Evolutionary conservation across 2,329 filamentous ascomycete species (phyloP).

Genomic region (Remersonia thermophila): DNA sequence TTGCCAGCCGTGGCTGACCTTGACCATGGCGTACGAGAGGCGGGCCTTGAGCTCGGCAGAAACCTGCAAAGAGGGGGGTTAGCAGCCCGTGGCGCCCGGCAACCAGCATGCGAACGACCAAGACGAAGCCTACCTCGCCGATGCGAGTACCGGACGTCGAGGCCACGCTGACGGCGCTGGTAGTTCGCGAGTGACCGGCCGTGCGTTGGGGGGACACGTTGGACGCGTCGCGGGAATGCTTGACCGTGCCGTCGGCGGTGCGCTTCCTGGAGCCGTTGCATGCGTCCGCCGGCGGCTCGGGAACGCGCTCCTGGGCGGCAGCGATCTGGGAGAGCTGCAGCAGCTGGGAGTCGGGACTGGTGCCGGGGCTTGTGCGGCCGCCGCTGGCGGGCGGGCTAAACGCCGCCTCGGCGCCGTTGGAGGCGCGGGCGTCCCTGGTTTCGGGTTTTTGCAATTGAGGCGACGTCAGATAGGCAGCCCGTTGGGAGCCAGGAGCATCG

Average conservation of each 20-base stretch:
- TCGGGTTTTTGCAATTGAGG: conserved; percentile 19
- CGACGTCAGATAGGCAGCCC: conserved; percentile 1
- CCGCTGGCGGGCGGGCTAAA: conserved; percentile 33
- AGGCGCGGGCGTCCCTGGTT: conserved; percentile 31
- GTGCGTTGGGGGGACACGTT: conserved; percentile 35
- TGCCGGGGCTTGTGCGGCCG: conserved; percentile 27
- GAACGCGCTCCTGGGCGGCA: conserved; percentile 39
- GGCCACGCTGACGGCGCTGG: conserved; percentile 51
- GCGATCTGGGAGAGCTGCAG: conserved; percentile 47
- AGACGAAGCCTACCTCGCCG: conserved; percentile 52
- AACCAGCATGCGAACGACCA: no score
- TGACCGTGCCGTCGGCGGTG: conserved; percentile 64
- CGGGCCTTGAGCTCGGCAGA: conserved; percentile 71
- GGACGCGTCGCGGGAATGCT: conserved; percentile 32
- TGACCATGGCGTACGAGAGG: conserved; percentile 86
- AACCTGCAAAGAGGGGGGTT: conserved; percentile 37
- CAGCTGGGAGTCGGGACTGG: conserved; percentile 43
- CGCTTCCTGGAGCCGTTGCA: conserved; percentile 47
- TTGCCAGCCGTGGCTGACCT: conserved; percentile 84
- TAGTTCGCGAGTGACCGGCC: conserved; percentile 55
- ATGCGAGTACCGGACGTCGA: conserved; percentile 57
- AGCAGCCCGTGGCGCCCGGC: no score
- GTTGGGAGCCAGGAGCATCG: conserved; percentile 2
- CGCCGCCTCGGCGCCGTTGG: conserved; percentile 28
- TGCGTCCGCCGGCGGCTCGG: conserved; percentile 23